Evolutionary conservation across 805 yeast genomes (phyloP), one percentile per base, ranked within the genome.

Genomic region (Suhomyces vadensis): DNA sequence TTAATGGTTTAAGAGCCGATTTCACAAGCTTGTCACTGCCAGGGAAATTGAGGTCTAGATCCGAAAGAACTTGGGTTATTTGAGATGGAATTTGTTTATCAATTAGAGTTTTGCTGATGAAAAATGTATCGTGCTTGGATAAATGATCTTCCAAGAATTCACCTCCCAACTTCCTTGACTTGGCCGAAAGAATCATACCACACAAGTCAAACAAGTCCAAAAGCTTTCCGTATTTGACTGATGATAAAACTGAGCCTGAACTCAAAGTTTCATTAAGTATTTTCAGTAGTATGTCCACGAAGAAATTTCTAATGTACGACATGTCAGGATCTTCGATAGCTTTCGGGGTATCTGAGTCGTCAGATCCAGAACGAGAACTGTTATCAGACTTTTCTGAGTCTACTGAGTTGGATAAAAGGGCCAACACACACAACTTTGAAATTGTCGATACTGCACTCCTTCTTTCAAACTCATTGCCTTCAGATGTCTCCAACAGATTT

Each of bases 41-140:
- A 0, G 95, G 92, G 53, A 77, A 83, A 54, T 87, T 87, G 44
- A 87, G 68, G 61, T 91, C 96, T 20, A 88, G 54, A 9, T 74
- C 80, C 0, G 90, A 75, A 40, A 90, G 61, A 24, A 85, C 72
- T 0, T 73, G 62, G 0, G 92, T 74, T 6, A 89, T 70, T 8
- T 81, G 73, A 4, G 67, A 52, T 0, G 87, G 81, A 9, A 85
- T 69, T 36, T 78, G 82, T 50, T 83, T 77, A 9, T 90, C 97
- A 26, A 86, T 65, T 64, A 89, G 71, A 11, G 82, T 74, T 44
- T 78, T 80, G 1, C 88, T 80, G 31, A 88, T 69, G 44, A 77
- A 80, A 47, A 75, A 85, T 10, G 76, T 75, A 58, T 90, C 96
- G 49, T 68, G 73, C 39, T 75, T 78, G 5, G 77, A 72, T 8